These are phyloP conservation scores for Lepiota brunneoincarnata DNA, from an alignment of 768 basidiomycete species.

Conservation along the genomic window DNA sequence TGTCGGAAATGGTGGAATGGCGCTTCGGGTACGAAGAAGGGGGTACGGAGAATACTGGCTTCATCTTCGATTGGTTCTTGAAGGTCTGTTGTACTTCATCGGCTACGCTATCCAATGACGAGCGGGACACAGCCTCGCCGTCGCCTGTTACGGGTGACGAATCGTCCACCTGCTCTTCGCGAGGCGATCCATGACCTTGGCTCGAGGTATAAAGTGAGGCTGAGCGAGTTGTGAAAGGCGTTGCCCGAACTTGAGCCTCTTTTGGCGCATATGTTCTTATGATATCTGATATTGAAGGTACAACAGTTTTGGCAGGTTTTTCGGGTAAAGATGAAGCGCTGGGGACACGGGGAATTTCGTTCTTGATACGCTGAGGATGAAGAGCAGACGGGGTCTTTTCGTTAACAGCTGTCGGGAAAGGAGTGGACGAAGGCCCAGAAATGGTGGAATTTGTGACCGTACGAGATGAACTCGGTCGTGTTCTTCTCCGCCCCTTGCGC, in stretches of 20 bases:
- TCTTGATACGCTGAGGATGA: constrained; percentile 2
- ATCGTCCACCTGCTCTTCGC: constrained; percentile 51
- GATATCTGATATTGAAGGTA: constrained; percentile 86
- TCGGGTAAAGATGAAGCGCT: constrained; percentile 7
- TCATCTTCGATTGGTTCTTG: constrained; percentile 50
- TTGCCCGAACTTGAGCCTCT: constrained; percentile 46
- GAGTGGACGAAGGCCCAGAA: constrained; percentile 9
- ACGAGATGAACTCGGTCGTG: constrained; percentile 28
- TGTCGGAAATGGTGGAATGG: constrained; percentile 56
- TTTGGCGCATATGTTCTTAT: constrained; percentile 77
- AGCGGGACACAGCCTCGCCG: constrained; percentile 67
- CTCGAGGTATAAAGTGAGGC: constrained; percentile 49
- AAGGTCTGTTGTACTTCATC: constrained; percentile 76
- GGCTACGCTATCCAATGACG: constrained; percentile 85
- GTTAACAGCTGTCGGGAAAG: constrained; percentile 9
- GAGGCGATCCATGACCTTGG: constrained; percentile 42
- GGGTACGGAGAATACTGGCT: constrained; percentile 31
- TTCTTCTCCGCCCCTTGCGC: constrained; percentile 31
- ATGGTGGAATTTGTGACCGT: constrained; percentile 21
- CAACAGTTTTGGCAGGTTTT: constrained; percentile 38
- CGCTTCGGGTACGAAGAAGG: constrained; percentile 45
- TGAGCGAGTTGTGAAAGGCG: constrained; percentile 40
- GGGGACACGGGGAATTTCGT: constrained; percentile 3
- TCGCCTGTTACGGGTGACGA: constrained; percentile 50
- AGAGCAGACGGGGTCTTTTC: constrained; percentile 17